Percentiles rank a stretch among this genome's conserved stretches.
Evolutionary conservation across 2,329 filamentous ascomycete genomes (phyloP).

Genomic region (Phialophora tarda): DNA sequence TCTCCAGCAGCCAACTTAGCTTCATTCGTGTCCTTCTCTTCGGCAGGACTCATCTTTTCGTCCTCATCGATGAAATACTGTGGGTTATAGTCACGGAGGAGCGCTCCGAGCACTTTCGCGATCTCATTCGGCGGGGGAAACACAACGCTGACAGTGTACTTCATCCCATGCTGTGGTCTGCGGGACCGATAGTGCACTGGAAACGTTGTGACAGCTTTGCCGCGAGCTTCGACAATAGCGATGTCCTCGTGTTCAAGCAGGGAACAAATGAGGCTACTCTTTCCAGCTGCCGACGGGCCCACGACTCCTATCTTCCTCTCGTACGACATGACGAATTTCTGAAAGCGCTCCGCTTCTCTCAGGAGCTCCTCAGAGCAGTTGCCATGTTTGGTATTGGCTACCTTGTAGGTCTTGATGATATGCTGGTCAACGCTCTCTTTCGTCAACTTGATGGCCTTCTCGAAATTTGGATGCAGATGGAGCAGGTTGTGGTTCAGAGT

Average conservation of each 20-base stretch:
- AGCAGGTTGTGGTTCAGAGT: too few species aligned
- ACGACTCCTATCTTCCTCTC: not conserved
- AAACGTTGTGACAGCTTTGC: conserved; percentile 1
- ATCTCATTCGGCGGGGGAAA: not conserved
- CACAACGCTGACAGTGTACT: not conserved
- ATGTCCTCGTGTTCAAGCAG: conserved; percentile 1
- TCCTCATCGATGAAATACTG: not conserved
- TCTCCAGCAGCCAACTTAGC: not conserved
- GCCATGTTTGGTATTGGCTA: too few species aligned
- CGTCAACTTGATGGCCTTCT: too few species aligned
- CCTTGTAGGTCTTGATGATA: too few species aligned
- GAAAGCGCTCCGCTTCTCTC: not conserved
- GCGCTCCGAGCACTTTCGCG: not conserved
- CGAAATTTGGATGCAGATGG: too few species aligned
- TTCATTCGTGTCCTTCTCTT: not conserved
- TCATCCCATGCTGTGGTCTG: not conserved
- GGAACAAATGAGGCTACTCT: not conserved
- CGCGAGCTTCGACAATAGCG: not conserved
- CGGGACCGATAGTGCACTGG: conserved; percentile 1
- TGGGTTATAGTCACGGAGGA: not conserved
- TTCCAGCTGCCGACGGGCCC: not conserved
- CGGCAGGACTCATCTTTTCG: not conserved
- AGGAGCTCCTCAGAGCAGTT: not conserved
- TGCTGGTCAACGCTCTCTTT: too few species aligned
- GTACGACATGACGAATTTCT: not conserved